phyloP scores from a whole-genome alignment of 1,139 yeast species.

The Blastobotrys buckinghamii region DNA sequence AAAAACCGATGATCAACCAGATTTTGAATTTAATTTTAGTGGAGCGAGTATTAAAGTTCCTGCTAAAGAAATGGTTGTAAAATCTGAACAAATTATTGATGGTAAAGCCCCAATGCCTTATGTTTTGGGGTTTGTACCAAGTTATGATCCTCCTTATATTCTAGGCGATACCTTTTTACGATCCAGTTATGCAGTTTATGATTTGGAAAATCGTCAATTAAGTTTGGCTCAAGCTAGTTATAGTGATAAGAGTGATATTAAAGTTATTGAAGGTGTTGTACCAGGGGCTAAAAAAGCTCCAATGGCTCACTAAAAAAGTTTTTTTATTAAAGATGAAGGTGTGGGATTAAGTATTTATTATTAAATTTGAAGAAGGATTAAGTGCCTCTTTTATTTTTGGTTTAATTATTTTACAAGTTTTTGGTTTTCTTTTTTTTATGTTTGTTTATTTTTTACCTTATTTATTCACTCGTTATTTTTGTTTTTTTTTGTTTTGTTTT shows the following conservation, averaged over 20 bases:
- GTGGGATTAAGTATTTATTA: neutral
- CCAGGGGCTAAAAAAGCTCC: constrained; percentile 13
- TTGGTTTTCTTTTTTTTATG: neutral
- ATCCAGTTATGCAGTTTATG: constrained; percentile 72
- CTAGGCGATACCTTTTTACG: constrained; percentile 77
- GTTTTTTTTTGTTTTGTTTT: neutral
- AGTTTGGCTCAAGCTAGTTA: constrained; percentile 57
- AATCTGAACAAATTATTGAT: constrained; percentile 20
- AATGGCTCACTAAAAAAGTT: neutral
- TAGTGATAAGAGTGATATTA: constrained; percentile 20
- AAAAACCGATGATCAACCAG: constrained; percentile 16
- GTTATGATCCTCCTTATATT: constrained; percentile 23
- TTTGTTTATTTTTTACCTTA: neutral
- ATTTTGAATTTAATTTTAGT: constrained; percentile 25
- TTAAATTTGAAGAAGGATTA: neutral
- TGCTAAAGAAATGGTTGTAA: constrained; percentile 25
- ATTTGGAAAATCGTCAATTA: constrained; percentile 58
- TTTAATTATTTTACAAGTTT: no score
- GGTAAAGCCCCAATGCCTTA: constrained; percentile 20
- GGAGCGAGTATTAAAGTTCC: constrained; percentile 28
- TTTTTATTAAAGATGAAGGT: neutral
- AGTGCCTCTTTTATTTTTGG: neutral
- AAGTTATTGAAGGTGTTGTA: constrained; percentile 10
- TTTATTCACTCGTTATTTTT: no score
- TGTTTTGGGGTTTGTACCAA: constrained; percentile 27